Evolutionary conservation across 2,329 filamentous ascomycete species (phyloP).

Genomic region (Moelleriella libera): DNA sequence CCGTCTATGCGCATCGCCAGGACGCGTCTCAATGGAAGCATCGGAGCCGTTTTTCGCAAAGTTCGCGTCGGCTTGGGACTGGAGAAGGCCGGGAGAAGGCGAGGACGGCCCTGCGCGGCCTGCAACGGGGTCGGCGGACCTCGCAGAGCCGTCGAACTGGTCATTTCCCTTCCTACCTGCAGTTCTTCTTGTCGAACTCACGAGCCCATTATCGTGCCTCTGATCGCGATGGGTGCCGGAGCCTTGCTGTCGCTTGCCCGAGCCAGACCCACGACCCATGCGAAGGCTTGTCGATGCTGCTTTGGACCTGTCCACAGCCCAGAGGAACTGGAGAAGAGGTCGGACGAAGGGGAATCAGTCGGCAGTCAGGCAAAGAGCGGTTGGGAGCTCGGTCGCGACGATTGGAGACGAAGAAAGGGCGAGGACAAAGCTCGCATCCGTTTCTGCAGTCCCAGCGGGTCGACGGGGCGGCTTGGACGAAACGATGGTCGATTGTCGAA

Average conservation of each 20-base stretch:
- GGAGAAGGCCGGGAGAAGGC: constrained; percentile 7
- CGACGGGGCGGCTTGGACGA: background rate
- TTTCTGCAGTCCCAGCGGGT: background rate
- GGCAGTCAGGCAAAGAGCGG: background rate
- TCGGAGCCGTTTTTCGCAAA: constrained; percentile 13
- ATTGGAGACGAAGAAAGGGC: background rate
- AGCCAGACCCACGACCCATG: constrained; percentile 48
- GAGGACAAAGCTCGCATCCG: background rate
- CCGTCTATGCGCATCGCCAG: constrained; percentile 27
- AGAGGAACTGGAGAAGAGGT: background rate
- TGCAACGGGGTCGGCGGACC: constrained; percentile 17
- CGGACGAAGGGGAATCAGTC: background rate
- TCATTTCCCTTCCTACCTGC: constrained; percentile 30
- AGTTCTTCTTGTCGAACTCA: constrained; percentile 37
- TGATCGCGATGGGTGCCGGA: constrained; percentile 50
- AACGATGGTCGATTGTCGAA: background rate
- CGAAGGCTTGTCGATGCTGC: constrained; percentile 13
- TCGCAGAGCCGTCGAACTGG: constrained; percentile 25
- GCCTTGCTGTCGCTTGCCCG: constrained; percentile 48
- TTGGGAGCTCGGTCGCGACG: background rate
- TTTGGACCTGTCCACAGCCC: background rate
- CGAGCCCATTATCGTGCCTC: constrained; percentile 77
- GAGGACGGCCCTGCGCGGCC: constrained; percentile 16
- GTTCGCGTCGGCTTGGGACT: constrained; percentile 19
- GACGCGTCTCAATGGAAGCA: constrained; percentile 20